These are phyloP conservation scores for Elasticomyces elasticus DNA, from an alignment of 495 filamentous ascomycete genomes.

Conservation along the genomic window DNA sequence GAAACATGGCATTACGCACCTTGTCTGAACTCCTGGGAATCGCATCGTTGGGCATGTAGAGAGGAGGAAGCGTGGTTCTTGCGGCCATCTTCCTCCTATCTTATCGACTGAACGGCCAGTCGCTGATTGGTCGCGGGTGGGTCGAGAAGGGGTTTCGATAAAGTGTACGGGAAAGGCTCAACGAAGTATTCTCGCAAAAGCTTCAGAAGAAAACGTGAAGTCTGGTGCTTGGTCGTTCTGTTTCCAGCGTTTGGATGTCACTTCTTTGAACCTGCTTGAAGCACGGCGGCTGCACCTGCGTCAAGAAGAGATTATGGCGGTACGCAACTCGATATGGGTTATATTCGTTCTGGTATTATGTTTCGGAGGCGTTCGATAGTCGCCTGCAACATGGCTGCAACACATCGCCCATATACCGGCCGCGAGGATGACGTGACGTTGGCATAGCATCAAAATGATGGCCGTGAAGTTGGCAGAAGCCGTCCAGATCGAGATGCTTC, in stretches of 20 bases:
- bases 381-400: too few species aligned
- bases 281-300: background rate
- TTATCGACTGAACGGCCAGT: background rate
- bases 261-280: background rate
- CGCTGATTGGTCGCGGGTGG: background rate
- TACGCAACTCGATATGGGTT: background rate
- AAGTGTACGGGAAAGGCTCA: background rate
- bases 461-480: background rate
- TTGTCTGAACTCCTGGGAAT: slow-evolving; percentile 7
- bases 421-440: too few species aligned
- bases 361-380: too few species aligned
- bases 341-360: background rate
- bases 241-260: background rate
- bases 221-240: background rate
- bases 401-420: too few species aligned
- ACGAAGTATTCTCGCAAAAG: too few species aligned
- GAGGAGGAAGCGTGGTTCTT: background rate
- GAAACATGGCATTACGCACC: slow-evolving; percentile 4
- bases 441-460: background rate
- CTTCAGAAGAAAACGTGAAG: too few species aligned
- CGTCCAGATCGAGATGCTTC: background rate
- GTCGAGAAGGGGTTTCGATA: background rate
- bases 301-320: background rate
- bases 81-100: background rate
- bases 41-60: slow-evolving; percentile 12